Evolutionary conservation across 2,329 filamentous ascomycete genomes (phyloP).

Genomic region (Aspergillus sojae): DNA sequence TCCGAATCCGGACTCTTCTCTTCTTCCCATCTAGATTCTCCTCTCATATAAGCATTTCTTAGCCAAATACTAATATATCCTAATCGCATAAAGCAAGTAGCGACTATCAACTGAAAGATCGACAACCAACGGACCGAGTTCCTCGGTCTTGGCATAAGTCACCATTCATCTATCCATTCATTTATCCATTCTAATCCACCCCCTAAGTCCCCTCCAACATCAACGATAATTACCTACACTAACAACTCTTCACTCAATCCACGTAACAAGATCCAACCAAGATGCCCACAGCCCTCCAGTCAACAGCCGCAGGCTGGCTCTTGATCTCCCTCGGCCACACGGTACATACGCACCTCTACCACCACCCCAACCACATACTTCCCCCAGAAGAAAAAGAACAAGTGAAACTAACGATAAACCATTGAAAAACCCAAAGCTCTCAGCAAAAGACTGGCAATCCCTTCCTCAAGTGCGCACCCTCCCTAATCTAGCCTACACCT

Average conservation of each 20-base stretch:
- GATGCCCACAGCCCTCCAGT: conserved; percentile 18
- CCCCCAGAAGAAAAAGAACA: neutral
- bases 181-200: neutral
- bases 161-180: neutral
- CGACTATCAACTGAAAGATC: neutral
- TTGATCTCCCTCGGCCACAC: conserved; percentile 23
- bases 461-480: conserved; percentile 23
- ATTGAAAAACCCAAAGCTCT: conserved; percentile 1
- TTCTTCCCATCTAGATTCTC: neutral
- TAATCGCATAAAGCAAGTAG: neutral
- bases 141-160: neutral
- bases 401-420: neutral
- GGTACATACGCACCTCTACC: conserved; percentile 7
- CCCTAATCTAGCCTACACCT: conserved; percentile 26
- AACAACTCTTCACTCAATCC: neutral
- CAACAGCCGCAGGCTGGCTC: conserved; percentile 20
- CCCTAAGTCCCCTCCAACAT: neutral
- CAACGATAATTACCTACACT: neutral
- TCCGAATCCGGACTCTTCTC: neutral
- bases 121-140: neutral
- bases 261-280: neutral
- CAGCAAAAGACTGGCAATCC: conserved; percentile 23
- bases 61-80: neutral
- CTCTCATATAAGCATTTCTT: neutral
- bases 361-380: neutral